A percentile compares a stretch with the other conserved stretches of the same genome.
Conservation (phyloP, 192 early-diverging fungal genomes). For the Dimargaris verticillata region DNA sequence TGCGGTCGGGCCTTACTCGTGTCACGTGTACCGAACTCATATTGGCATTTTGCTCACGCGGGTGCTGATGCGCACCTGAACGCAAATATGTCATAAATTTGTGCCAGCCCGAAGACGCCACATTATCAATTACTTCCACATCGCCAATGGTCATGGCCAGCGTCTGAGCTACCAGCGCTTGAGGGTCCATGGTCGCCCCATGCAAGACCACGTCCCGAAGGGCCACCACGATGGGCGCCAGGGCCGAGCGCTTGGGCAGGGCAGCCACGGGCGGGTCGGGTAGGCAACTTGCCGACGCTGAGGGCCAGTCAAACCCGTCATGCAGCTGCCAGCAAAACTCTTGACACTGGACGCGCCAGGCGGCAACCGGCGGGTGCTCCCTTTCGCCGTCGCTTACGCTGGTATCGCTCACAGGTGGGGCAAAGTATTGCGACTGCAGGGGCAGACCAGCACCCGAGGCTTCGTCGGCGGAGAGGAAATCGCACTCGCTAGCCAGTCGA, state of each 20-base stretch:
- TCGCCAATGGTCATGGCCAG: constrained; percentile 35
- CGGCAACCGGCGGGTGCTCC: neutral
- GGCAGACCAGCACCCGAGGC: neutral
- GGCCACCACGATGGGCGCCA: constrained; percentile 28
- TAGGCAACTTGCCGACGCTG: neutral
- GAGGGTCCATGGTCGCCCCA: constrained; percentile 31
- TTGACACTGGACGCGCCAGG: neutral
- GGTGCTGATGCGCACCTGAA: constrained; percentile 30
- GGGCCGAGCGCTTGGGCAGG: neutral
- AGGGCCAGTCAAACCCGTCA: constrained; percentile 49
- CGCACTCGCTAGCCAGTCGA: neutral
- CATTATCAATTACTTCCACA: constrained; percentile 62
- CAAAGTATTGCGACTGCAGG: constrained; percentile 10
- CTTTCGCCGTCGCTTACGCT: neutral
- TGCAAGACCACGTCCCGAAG: constrained; percentile 32
- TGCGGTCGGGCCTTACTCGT: constrained; percentile 36
- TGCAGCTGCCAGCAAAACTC: constrained; percentile 39
- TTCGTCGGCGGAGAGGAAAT: neutral
- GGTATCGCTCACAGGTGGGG: neutral
- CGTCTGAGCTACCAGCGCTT: constrained; percentile 28
- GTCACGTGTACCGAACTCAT: constrained; percentile 45
- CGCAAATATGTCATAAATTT: constrained; percentile 58
- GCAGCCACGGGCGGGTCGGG: neutral
- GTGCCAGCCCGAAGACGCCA: constrained; percentile 53
- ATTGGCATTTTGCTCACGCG: constrained; percentile 39